phyloP scores from a whole-genome alignment of 352 stramenopile species.

The Pythium rishiriense region DNA sequence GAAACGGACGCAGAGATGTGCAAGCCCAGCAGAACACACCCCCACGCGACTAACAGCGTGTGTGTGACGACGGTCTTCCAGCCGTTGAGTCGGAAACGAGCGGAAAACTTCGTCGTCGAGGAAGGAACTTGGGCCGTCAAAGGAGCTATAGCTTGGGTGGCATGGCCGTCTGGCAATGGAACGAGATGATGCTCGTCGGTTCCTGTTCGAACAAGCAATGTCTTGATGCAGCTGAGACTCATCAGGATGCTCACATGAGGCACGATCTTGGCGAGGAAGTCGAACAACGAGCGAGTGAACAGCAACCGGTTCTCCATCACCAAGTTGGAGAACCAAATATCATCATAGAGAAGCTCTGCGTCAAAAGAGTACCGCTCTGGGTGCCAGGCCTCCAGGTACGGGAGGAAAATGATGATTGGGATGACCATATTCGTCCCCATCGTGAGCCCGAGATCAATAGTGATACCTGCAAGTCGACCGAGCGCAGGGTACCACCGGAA shows the following conservation, averaged over 20 bases:
- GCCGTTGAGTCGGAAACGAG: constrained; percentile 6
- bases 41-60: constrained; percentile 1
- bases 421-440: constrained; percentile 27
- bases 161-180: background rate
- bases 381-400: constrained; percentile 32
- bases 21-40: background rate
- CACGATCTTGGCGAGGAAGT: constrained; percentile 19
- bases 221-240: background rate
- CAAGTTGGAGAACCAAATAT: constrained; percentile 41
- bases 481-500: background rate
- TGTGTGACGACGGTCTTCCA: constrained; percentile 1
- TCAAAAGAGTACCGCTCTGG: constrained; percentile 32
- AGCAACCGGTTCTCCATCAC: constrained; percentile 43
- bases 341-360: constrained; percentile 33
- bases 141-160: background rate
- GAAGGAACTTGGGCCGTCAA: background rate
- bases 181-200: background rate
- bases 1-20: constrained; percentile 1
- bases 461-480: constrained; percentile 21
- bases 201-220: background rate
- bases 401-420: constrained; percentile 32
- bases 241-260: constrained; percentile 17
- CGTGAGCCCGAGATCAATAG: constrained; percentile 25
- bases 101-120: background rate
- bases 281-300: constrained; percentile 14